Percentiles rank a stretch among this genome's conserved stretches.
phyloP scores from a whole-genome alignment of 805 yeast genomes.

The Spathaspora arborariae region DNA sequence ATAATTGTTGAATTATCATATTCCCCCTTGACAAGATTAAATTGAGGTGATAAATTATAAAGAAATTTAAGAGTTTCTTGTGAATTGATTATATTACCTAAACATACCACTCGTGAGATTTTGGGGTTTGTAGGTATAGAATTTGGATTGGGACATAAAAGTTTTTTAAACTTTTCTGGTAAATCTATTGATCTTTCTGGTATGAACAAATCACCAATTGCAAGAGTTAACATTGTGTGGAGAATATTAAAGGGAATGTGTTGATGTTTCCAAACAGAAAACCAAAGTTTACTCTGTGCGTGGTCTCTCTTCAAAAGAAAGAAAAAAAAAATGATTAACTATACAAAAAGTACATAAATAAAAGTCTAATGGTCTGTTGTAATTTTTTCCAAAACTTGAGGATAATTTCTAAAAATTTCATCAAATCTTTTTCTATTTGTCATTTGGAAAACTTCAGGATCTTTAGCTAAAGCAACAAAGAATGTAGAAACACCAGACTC shows the following conservation, averaged over 20 bases:
- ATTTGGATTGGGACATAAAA: slow-evolving; percentile 63
- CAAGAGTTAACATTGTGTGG: slow-evolving; percentile 43
- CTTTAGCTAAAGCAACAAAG: slow-evolving; percentile 77
- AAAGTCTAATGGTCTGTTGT: slow-evolving; percentile 27
- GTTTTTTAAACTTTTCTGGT: slow-evolving; percentile 63
- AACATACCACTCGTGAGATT: slow-evolving; percentile 77
- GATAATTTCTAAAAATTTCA: slow-evolving; percentile 61
- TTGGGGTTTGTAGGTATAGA: slow-evolving; percentile 46
- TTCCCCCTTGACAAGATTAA: slow-evolving; percentile 79
- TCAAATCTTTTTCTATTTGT: slow-evolving; percentile 67
- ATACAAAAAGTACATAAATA: background rate
- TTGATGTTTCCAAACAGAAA: too few relatives aligned
- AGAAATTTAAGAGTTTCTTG: slow-evolving; percentile 61
- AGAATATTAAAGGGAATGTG: background rate
- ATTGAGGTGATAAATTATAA: slow-evolving; percentile 63
- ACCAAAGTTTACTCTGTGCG: too few relatives aligned
- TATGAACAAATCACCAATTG: slow-evolving; percentile 85
- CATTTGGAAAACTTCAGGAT: slow-evolving; percentile 77
- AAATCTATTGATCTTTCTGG: slow-evolving; percentile 77
- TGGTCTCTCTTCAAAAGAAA: background rate
- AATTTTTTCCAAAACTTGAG: slow-evolving; percentile 59
- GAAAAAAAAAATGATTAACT: background rate
- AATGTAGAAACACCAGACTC: slow-evolving; percentile 81
- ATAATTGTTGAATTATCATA: slow-evolving; percentile 52
- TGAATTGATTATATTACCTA: slow-evolving; percentile 80